phyloP scores from a whole-genome alignment of 139 green algal genomes.

The Astrephomene gubernaculifera region DNA sequence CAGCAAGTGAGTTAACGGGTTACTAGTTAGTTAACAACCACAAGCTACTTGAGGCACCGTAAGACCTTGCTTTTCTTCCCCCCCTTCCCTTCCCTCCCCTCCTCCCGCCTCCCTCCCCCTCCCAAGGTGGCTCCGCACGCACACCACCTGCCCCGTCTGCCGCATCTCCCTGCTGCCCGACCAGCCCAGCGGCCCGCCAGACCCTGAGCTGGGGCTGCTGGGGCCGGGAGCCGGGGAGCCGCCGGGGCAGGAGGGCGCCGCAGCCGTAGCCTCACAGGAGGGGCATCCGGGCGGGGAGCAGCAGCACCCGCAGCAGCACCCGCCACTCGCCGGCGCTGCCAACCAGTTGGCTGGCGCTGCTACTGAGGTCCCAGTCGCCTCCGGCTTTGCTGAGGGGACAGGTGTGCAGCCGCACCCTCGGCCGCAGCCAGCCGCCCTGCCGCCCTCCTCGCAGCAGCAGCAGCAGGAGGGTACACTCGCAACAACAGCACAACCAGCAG shows the following conservation, averaged over 20 bases:
- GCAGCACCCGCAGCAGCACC: neutral
- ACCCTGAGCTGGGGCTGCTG: neutral
- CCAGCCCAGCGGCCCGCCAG: neutral
- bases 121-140: conserved; percentile 54
- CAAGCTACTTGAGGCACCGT: neutral
- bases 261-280: neutral
- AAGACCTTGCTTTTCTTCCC: neutral
- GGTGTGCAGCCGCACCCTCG: too few relatives aligned
- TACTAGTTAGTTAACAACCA: neutral
- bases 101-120: too few relatives aligned
- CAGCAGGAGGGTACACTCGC: too few relatives aligned
- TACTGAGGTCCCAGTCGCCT: too few relatives aligned
- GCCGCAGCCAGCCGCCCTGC: too few relatives aligned
- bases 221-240: too few relatives aligned
- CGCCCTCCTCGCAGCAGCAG: too few relatives aligned
- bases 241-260: neutral
- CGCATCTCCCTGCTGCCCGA: conserved; percentile 57
- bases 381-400: too few relatives aligned
- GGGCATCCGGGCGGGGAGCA: neutral
- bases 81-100: too few relatives aligned
- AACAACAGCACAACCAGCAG: too few relatives aligned
- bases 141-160: conserved; percentile 83
- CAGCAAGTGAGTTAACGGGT: conserved; percentile 61
- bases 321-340: neutral
- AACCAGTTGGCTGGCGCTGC: too few relatives aligned